Base-by-base conservation (phyloP, 768 basidiomycete species). In the Xerocomellus chrysenteron region DNA sequence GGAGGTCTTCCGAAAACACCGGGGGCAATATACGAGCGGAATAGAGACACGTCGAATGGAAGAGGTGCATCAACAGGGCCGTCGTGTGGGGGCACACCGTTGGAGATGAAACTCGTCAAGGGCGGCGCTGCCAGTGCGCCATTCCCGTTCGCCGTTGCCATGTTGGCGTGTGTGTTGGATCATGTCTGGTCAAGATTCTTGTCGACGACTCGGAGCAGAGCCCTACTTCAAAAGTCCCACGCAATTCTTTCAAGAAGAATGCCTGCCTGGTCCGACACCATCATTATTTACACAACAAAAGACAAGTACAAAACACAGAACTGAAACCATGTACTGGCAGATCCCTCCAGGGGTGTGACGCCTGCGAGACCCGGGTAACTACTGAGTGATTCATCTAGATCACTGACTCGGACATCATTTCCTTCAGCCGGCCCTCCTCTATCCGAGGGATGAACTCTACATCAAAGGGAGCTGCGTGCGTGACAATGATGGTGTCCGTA, bases 1-100 rank as follows among this genome's bases (percentile, higher is more conserved):
- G 21, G 21, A 21, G 80, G 69, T 21, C 92, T 41, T 78, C 75
- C 1, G 77, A 76, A 11, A 75, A 66, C 2, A 93, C 80, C 12
- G 91, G 88, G 2, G 93, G 92, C 2, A 95, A 76, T 21, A 73
- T 93, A 94, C 10, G 79, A 74, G 56, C 80, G 83, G 68, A 94
- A 91, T 54, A 87, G 72, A 30, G 80, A 76, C 11, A 87, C 70
- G 72, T 94, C 90, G 69, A 92, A 92, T 0, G 66, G 66, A 13
- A 73, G 68, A 28, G 79, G 66, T 10, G 80, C 63, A 60, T 75
- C 73, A 50, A 75, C 69, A 33, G 72, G 65, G 56, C 70, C 63
- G 41, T 73, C 70, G 36, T 65, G 63, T 8, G 63, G 36, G 17
- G 60, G 50, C 14, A 45, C 50, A 43, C 71, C 71, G 19, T 73